Evolutionary conservation across 345 rosid genomes (phyloP), one percentile per base, ranked within the genome.

Genomic region (Isatis tinctoria): DNA sequence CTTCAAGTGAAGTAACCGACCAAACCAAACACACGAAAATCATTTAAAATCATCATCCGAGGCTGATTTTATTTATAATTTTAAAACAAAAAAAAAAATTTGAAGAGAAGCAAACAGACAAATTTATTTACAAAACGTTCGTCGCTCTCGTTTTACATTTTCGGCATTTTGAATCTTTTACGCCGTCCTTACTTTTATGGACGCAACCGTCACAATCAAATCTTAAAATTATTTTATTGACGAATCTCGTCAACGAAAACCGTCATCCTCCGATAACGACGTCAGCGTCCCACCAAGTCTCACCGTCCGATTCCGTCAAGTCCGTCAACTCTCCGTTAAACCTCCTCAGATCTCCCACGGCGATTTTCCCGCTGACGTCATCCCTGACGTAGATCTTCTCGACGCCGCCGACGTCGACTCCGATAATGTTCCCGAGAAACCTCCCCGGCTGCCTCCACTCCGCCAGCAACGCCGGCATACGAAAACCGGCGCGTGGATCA

Each of bases 201-300:
- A 74, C 74, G 61, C 35, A 67, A 67, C 67, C 73, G 63, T 40
- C 61, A 43, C 45, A 75, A 20, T 52, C 18, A 36, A 52, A 52
- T 49, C 32, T 47, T 28, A 4, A n/a, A n/a, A 40, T 41, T 16
- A 27, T 3, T 56, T 30, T 8, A n/a, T 64, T 10, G 53, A 22
- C 11, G 64, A 39, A 20, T 28, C 65, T 43, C 71, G 12, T 73
- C 77, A 65, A 66, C 65, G 11, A 28, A 4, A 27, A 39, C 69
- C 62, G 1, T 72, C 65, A 57, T 4, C 72, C 24, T 39, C 16
- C 22, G 65, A 74, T 72, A 69, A 82, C 89, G 76, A 82, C 85
- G 82, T 90, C 89, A 40, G 96, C 88, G 47, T 90, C 90, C 88
- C 87, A 92, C 90, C 89, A 84, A 2, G 74, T 83, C 16, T 86